Base-by-base conservation (phyloP, 192 early-diverging fungal genomes). In the Entophlyctis helioformis region DNA sequence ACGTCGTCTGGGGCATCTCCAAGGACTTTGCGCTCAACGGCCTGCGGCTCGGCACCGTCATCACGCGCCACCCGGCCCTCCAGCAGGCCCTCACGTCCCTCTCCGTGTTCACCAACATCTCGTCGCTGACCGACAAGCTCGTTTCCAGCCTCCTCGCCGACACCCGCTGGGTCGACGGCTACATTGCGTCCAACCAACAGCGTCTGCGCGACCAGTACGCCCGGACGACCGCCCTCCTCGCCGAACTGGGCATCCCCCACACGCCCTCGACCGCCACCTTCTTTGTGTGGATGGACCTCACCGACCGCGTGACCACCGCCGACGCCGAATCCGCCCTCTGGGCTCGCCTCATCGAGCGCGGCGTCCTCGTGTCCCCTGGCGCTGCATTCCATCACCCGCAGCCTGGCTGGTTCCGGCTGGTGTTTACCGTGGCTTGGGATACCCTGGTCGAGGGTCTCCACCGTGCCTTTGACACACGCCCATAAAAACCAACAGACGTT, bases 21-120 rank as follows among this genome's bases (percentile, higher is more conserved):
- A 92, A 92, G 61, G 89, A 86, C 59, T 89, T 92, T 69, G 66
- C 74, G 16, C 56, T 84, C 27, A 84, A 82, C 51, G 86, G 86
- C 3, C 64, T 82, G 50, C 78, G 86, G 32, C 59, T 78, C 38
- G 85, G 76, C 19, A 75, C 70, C 40, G 36, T 75, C 15, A 47
- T 85, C 13, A 80, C 56, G 12, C 26, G 38, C 25, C 48, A 55
- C 49, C 10, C 10, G n/a, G 19, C 19, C 0, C 52, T 69, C 8
- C 26, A 36, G 12, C 33, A 19, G 31, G 55, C 42, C 10, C 33
- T 51, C 16, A 11, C 22, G 5, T 25, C 36, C 23, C 45, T 51
- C 25, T 22, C 53, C 15, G 52, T 64, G 3, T 85, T 87, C 56
- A 80, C 66, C 10, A 76, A 71, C 56, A 67, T 75, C n/a, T 62